Evolutionary conservation across 2,329 filamentous ascomycete species (phyloP).

Genomic region (Thyridium curvatum): DNA sequence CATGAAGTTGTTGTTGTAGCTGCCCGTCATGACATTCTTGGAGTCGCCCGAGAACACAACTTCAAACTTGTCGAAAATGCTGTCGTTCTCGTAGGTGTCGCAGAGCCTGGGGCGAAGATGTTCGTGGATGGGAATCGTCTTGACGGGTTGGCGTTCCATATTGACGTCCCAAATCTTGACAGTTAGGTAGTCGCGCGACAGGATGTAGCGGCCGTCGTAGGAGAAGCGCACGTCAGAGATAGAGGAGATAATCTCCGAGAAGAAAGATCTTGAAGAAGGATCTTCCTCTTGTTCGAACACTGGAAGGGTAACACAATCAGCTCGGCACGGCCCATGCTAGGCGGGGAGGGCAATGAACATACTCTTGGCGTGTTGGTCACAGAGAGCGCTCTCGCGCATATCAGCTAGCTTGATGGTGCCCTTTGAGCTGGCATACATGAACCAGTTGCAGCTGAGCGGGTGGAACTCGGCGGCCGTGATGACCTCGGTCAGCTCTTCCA

Average conservation of each 20-base stretch:
- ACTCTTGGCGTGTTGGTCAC: slow-evolving; percentile 95
- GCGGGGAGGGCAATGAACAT: slow-evolving; percentile 23
- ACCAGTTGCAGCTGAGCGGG: slow-evolving; percentile 96
- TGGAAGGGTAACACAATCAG: slow-evolving; percentile 31
- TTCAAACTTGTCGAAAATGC: slow-evolving; percentile 99
- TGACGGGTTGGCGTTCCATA: slow-evolving; percentile 95
- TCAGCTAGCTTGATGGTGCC: slow-evolving; percentile 98
- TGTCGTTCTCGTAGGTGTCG: slow-evolving; percentile 98
- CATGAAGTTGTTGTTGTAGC: slow-evolving; percentile 99
- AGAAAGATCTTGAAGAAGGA: slow-evolving; percentile 93
- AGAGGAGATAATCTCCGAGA: slow-evolving; percentile 98
- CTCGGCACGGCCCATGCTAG: slow-evolving; percentile 13
- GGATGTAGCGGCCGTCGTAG: slow-evolving; percentile 90
- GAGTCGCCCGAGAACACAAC: slow-evolving; percentile 97
- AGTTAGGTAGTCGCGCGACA: slow-evolving; percentile 95
- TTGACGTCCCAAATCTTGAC: slow-evolving; percentile 99
- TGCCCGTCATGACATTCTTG: slow-evolving; percentile 99
- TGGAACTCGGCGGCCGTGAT: slow-evolving; percentile 98
- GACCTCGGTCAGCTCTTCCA: slow-evolving; percentile 98
- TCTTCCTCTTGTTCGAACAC: slow-evolving; percentile 99
- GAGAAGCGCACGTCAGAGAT: slow-evolving; percentile 99
- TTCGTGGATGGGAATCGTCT: slow-evolving; percentile 98
- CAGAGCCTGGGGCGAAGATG: slow-evolving; percentile 90
- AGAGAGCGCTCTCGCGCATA: slow-evolving; percentile 94
- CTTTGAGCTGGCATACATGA: slow-evolving; percentile 99